phyloP scores from a whole-genome alignment of 225 moss, liverwort and hornwort species.

The Polytrichum commune region DNA sequence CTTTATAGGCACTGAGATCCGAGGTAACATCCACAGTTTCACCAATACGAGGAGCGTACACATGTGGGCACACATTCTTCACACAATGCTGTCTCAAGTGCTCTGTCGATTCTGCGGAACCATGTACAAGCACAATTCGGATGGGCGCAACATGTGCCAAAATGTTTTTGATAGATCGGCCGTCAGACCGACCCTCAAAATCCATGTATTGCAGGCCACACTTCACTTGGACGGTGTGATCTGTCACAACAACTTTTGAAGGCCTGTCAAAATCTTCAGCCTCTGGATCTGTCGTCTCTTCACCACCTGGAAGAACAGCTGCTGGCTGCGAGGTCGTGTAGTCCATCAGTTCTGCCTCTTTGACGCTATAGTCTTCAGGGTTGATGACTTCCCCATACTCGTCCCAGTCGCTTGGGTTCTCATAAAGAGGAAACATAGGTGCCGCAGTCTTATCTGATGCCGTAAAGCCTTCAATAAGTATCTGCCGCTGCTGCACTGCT shows the following conservation, averaged over 20 bases:
- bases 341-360: constrained; percentile 81
- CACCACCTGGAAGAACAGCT: constrained; percentile 44
- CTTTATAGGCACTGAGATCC: constrained; percentile 94
- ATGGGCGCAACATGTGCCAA: constrained; percentile 94
- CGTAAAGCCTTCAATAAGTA: constrained; percentile 85
- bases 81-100: constrained; percentile 94
- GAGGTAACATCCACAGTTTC: constrained; percentile 97
- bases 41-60: constrained; percentile 88
- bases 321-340: constrained; percentile 63
- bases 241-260: constrained; percentile 86
- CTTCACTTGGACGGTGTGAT: constrained; percentile 88
- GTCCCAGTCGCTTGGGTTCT: constrained; percentile 90
- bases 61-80: constrained; percentile 89
- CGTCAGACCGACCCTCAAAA: constrained; percentile 98
- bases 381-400: constrained; percentile 98
- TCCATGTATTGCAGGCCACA: constrained; percentile 88
- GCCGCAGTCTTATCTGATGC: constrained; percentile 66
- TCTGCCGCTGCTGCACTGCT: constrained; percentile 49
- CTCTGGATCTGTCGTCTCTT: constrained; percentile 74
- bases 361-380: constrained; percentile 78
- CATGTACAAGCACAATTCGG: constrained; percentile 88
- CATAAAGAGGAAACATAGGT: constrained; percentile 90
- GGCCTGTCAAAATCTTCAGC: constrained; percentile 84
- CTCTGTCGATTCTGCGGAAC: constrained; percentile 97
- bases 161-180: constrained; percentile 92